Base-by-base conservation (phyloP, 768 basidiomycete genomes). In the Lentinula boryana region DNA sequence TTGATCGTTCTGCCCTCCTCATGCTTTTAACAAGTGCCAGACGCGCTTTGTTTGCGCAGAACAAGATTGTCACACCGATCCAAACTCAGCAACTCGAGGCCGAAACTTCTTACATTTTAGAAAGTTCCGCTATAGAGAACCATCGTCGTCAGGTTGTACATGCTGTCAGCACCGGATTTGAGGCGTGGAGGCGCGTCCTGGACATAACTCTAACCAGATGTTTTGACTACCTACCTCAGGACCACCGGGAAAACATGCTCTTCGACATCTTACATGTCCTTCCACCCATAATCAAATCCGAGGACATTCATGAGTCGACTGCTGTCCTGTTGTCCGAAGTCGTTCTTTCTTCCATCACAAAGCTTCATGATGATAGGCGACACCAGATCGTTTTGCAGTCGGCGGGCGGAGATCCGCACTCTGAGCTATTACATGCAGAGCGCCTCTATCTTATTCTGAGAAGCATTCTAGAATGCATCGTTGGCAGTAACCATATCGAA, bases 211-310 rank as follows among this genome's bases (percentile, higher is more conserved):
- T 98, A 16, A 86, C 86, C 33, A 93, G 93, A 68, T 92, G 93
- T 60, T 96, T 96, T 74, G 80, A 85, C 61, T 85, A 88, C 36
- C 78, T 97, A 12, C 88, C 91, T 0, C 84, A 87, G 63, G 90
- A 93, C 61, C 85, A 84, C 27, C 83, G 93, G 27, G 95, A 98
- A 72, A 87, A 86, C 63, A 88, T 96, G 78, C 78, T 97, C 5
- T 93, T 96, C 66, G 96, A 97, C 69, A 76, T 98, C 18, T 80
- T 98, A 18, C 88, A 91, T 66, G 86, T 91, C 21, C 79, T 97
- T 21, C 89, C 94, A 1, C 72, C 79, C 2, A 83, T 84, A 21
- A 80, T 95, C 48, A 82, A 80, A 33, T 87, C 86, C 0, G 72
- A 78, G 10, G 86, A 86, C 59, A 75, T 88, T 21, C 81, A 87